These are phyloP conservation scores for Penicillium aurantiogriseum DNA, from an alignment of 2,329 filamentous ascomycete genomes.

Conservation along the genomic window DNA sequence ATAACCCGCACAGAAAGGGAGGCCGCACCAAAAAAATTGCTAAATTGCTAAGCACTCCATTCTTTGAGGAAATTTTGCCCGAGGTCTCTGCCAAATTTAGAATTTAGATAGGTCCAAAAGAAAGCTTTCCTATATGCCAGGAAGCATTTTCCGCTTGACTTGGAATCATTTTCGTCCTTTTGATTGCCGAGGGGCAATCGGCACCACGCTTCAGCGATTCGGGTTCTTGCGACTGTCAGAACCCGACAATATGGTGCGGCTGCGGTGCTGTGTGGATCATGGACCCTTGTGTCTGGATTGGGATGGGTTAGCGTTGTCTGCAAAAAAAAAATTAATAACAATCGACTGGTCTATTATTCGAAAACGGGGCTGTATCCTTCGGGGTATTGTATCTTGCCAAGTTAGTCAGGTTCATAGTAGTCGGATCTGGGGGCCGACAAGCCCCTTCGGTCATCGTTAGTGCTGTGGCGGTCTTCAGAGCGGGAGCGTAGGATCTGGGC, in stretches of 20 bases:
- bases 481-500: not conserved
- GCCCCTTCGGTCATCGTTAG: slow-evolving; percentile 1
- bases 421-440: slow-evolving; percentile 5
- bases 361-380: not conserved
- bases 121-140: slow-evolving; percentile 1
- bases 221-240: slow-evolving; percentile 17
- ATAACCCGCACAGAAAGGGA: not conserved
- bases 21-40: not conserved
- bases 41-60: not conserved
- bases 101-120: not conserved
- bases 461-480: slow-evolving; percentile 3
- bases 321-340: not conserved
- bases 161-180: not conserved
- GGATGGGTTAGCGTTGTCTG: not conserved
- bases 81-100: not conserved
- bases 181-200: not conserved
- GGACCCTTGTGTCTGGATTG: slow-evolving; percentile 3
- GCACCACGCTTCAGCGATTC: slow-evolving; percentile 7
- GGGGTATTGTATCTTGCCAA: not conserved
- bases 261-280: slow-evolving; percentile 20
- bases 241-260: slow-evolving; percentile 29
- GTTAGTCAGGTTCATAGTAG: not conserved
- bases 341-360: slow-evolving; percentile 11
- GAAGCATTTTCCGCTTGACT: slow-evolving; percentile 3
- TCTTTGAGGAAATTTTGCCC: slow-evolving; percentile 1